Evolutionary conservation across 805 yeast species (phyloP).

Genomic region (Blastobotrys mokoenaii): DNA sequence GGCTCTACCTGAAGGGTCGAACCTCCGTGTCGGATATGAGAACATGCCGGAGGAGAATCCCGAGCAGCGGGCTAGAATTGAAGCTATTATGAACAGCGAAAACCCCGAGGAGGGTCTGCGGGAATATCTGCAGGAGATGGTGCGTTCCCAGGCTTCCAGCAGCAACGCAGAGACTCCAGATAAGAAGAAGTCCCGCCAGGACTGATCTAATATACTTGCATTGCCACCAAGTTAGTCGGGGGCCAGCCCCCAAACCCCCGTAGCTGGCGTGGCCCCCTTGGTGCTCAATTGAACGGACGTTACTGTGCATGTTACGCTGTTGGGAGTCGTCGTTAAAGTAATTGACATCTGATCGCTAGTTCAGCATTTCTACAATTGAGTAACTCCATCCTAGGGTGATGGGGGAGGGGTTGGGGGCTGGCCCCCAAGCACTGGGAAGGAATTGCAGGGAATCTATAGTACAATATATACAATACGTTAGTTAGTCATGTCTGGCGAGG

Average conservation of each 20-base stretch:
- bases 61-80: constrained; percentile 55
- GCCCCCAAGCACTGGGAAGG: too few relatives aligned
- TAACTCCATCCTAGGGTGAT: too few relatives aligned
- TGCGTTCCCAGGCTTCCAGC: constrained; percentile 43
- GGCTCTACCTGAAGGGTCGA: constrained; percentile 2
- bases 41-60: constrained; percentile 37
- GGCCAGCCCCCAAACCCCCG: neutral
- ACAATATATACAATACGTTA: constrained; percentile 8
- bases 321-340: too few relatives aligned
- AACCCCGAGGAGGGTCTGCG: constrained; percentile 74
- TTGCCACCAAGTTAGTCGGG: too few relatives aligned
- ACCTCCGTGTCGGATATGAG: constrained; percentile 20
- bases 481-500: constrained; percentile 29
- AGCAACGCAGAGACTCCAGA: constrained; percentile 2
- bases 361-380: too few relatives aligned
- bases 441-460: neutral
- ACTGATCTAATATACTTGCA: neutral
- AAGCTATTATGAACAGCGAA: constrained; percentile 66
- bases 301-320: too few relatives aligned
- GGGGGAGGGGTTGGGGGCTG: too few relatives aligned
- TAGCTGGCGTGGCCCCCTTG: too few relatives aligned
- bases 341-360: too few relatives aligned
- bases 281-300: too few relatives aligned
- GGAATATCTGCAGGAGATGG: constrained; percentile 56
- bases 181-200: neutral